Evolutionary conservation across 345 rosid genomes (phyloP).

Genomic region (Geranium brycei): DNA sequence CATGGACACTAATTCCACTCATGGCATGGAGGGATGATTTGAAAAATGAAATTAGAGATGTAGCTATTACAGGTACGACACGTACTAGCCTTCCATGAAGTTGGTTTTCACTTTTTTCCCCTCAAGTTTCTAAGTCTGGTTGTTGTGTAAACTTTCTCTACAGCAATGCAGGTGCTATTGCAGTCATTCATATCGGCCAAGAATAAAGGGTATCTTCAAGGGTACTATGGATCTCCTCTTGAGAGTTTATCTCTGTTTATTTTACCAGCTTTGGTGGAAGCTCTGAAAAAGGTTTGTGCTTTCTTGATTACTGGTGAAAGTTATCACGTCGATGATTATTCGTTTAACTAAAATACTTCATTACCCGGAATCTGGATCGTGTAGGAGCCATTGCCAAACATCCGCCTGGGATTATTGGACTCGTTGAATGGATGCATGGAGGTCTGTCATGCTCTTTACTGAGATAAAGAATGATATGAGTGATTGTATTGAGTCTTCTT

Average conservation of each 20-base stretch:
- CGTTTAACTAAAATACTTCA: not conserved
- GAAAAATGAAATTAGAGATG: slow-evolving; percentile 71
- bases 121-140: no score
- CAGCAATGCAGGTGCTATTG: slow-evolving; percentile 62
- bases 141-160: no score
- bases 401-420: slow-evolving; percentile 59
- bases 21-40: slow-evolving; percentile 42
- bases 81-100: not conserved
- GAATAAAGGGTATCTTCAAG: slow-evolving; percentile 53
- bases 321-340: not conserved
- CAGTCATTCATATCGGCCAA: slow-evolving; percentile 53
- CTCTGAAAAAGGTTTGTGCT: slow-evolving; percentile 44
- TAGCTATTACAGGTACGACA: slow-evolving; percentile 58
- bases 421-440: slow-evolving; percentile 56
- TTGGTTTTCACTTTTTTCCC: no score
- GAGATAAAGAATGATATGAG: not conserved
- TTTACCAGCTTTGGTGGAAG: slow-evolving; percentile 54
- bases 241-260: slow-evolving; percentile 54
- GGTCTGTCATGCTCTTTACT: slow-evolving; percentile 23
- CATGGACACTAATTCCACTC: slow-evolving; percentile 56
- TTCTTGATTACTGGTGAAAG: not conserved
- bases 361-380: slow-evolving; percentile 8
- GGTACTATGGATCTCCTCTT: slow-evolving; percentile 45
- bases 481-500: not conserved
- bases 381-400: slow-evolving; percentile 66